phyloP scores from a whole-genome alignment of 1,284 basidiomycete genomes.

The Pseudozyma sp. region DNA sequence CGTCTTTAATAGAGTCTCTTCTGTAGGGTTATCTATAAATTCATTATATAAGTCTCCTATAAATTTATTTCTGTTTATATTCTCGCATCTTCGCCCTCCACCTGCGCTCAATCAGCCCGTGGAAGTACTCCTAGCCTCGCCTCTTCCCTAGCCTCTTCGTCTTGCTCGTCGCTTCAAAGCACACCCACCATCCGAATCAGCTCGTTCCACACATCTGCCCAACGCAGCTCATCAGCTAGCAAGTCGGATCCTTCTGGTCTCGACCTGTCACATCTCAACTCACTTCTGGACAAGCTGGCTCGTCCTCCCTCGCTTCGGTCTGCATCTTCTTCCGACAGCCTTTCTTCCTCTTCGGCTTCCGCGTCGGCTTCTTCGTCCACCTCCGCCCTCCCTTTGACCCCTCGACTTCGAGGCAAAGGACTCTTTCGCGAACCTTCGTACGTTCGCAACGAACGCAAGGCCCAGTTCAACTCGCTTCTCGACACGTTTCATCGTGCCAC shows the following conservation, averaged over 20 bases:
- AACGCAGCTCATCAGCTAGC: neutral
- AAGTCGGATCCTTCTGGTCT: conserved; percentile 24
- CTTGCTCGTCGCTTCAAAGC: conserved; percentile 15
- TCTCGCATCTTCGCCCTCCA: neutral
- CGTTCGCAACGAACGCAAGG: conserved; percentile 41
- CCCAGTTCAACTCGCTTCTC: conserved; percentile 48
- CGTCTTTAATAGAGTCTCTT: too few species aligned
- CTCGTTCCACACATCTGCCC: conserved; percentile 26
- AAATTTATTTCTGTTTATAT: too few species aligned
- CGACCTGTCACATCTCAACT: conserved; percentile 46
- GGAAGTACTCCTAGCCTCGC: conserved; percentile 29
- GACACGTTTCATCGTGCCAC: conserved; percentile 56
- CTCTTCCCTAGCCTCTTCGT: conserved; percentile 18
- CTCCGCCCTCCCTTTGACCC: conserved; percentile 32
- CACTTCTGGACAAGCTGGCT: conserved; percentile 44
- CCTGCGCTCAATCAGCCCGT: conserved; percentile 16
- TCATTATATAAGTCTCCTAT: too few species aligned
- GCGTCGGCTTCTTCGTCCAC: conserved; percentile 21
- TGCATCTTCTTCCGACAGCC: conserved; percentile 13
- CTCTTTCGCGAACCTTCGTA: conserved; percentile 33
- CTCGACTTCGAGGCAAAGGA: conserved; percentile 45
- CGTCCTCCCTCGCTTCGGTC: conserved; percentile 28
- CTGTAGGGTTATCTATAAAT: too few species aligned
- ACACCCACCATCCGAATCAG: conserved; percentile 12
- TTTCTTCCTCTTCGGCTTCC: conserved; percentile 13